Conservation (phyloP, 1,284 basidiomycete genomes). For the Caloboletus firmus region DNA sequence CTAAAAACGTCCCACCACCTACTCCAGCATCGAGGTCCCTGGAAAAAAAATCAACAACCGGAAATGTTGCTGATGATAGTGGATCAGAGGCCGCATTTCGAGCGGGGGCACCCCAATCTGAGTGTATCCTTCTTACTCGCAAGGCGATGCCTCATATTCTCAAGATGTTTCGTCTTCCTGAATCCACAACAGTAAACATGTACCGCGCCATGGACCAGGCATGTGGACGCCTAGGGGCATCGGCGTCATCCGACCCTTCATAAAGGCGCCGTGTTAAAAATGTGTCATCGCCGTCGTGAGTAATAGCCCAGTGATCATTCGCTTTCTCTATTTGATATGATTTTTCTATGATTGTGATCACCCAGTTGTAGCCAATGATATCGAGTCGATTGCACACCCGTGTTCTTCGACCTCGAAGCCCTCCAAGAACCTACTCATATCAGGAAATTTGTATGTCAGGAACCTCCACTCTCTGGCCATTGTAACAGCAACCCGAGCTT, state of each 20-base stretch:
- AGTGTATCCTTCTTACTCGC: slow-evolving; percentile 47
- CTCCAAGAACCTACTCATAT: not conserved
- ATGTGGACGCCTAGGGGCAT: slow-evolving; percentile 26
- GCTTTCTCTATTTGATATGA: slow-evolving; percentile 7
- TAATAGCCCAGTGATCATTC: slow-evolving; percentile 10
- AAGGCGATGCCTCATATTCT: slow-evolving; percentile 55
- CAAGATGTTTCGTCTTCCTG: slow-evolving; percentile 46
- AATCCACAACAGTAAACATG: slow-evolving; percentile 51
- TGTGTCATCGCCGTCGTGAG: slow-evolving; percentile 6
- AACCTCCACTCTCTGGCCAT: not conserved
- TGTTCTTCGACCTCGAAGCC: not conserved
- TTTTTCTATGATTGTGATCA: not conserved
- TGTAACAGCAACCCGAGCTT: not conserved
- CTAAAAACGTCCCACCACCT: not conserved
- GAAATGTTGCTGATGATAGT: not conserved
- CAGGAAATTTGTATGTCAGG: not conserved
- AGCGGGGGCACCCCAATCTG: slow-evolving; percentile 6
- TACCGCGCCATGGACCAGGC: slow-evolving; percentile 66
- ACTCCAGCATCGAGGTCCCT: slow-evolving; percentile 16
- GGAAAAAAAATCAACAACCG: slow-evolving; percentile 12
- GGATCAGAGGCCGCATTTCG: not conserved
- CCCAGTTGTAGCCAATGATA: slow-evolving; percentile 6
- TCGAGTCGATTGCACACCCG: slow-evolving; percentile 6
- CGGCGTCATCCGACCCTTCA: not conserved
- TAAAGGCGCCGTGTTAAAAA: not conserved